These are phyloP conservation scores for Cryptomeria japonica DNA, from an alignment of 75 land plant species.

Conservation along the genomic window DNA sequence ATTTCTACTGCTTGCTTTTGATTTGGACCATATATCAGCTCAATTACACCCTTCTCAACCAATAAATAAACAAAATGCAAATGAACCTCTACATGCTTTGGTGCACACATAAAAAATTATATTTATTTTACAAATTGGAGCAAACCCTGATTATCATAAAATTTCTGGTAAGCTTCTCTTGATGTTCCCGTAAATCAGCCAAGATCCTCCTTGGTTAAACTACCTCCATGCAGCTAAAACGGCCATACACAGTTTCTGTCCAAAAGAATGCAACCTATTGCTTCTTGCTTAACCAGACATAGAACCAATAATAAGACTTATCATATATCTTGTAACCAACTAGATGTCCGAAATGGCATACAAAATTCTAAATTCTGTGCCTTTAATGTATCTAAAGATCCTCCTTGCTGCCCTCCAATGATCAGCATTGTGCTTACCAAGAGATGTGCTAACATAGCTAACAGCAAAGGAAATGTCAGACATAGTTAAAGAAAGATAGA, in stretches of 20 bases:
- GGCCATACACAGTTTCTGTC: constrained; percentile 10
- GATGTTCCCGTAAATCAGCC: background rate
- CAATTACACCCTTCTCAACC: background rate
- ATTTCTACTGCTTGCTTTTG: background rate
- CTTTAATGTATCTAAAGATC: background rate
- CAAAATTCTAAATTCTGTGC: background rate
- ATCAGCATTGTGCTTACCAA: background rate
- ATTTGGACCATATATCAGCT: background rate
- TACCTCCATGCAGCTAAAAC: constrained; percentile 7
- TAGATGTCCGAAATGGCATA: background rate
- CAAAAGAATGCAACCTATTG: constrained; percentile 17
- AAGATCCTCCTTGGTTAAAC: constrained; percentile 6
- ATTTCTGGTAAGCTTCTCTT: background rate
- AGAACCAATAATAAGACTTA: background rate
- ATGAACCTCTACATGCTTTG: background rate
- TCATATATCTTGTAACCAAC: constrained; percentile 5
- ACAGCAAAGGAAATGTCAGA: background rate
- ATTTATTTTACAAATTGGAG: background rate
- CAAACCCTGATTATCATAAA: background rate
- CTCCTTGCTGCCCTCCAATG: background rate
- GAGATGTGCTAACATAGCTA: constrained; percentile 12
- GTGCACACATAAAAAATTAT: too few species aligned
- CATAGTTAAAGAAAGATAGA: background rate
- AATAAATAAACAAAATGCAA: background rate
- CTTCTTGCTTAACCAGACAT: constrained; percentile 19